These are phyloP conservation scores for Gastrodia elata DNA, from an alignment of 106 monocot genomes.

Conservation along the genomic window DNA sequence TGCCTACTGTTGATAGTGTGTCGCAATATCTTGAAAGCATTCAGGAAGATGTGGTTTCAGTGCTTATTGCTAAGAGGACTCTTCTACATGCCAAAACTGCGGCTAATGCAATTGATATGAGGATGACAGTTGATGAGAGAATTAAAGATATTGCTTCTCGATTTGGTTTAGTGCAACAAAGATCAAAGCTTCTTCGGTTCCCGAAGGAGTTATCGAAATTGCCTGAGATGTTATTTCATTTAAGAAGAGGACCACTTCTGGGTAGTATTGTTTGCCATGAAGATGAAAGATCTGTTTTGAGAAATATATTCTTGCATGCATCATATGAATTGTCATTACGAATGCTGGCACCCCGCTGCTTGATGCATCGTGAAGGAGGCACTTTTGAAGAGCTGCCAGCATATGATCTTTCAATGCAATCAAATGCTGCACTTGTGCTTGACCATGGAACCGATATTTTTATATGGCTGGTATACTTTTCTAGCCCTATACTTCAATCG, in stretches of 20 bases:
- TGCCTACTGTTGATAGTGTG: slow-evolving; percentile 78
- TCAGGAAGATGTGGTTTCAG: slow-evolving; percentile 71
- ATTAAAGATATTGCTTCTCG: slow-evolving; percentile 78
- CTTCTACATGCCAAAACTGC: slow-evolving; percentile 54
- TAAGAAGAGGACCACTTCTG: slow-evolving; percentile 83
- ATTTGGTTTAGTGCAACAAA: slow-evolving; percentile 72
- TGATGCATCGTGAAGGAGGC: slow-evolving; percentile 94
- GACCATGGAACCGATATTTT: slow-evolving; percentile 97
- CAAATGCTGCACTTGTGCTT: slow-evolving; percentile 78
- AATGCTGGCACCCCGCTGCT: slow-evolving; percentile 85
- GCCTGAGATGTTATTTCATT: slow-evolving; percentile 90
- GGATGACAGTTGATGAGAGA: slow-evolving; percentile 76
- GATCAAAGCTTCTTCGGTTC: slow-evolving; percentile 65
- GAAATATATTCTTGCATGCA: slow-evolving; percentile 83
- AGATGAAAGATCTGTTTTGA: slow-evolving; percentile 94
- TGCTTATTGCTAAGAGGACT: slow-evolving; percentile 82
- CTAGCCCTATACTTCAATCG: neutral
- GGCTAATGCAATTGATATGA: slow-evolving; percentile 62
- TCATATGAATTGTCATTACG: slow-evolving; percentile 88
- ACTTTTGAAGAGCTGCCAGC: slow-evolving; percentile 94
- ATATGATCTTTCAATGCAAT: slow-evolving; percentile 96
- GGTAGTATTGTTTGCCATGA: slow-evolving; percentile 91
- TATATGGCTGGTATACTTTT: slow-evolving; percentile 86
- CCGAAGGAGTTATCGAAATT: slow-evolving; percentile 71
- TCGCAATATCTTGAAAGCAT: slow-evolving; percentile 72